Evolutionary conservation across 176 grass and related monocot species (phyloP), one percentile per base, ranked within the genome.

Genomic region (Olyra latifolia): DNA sequence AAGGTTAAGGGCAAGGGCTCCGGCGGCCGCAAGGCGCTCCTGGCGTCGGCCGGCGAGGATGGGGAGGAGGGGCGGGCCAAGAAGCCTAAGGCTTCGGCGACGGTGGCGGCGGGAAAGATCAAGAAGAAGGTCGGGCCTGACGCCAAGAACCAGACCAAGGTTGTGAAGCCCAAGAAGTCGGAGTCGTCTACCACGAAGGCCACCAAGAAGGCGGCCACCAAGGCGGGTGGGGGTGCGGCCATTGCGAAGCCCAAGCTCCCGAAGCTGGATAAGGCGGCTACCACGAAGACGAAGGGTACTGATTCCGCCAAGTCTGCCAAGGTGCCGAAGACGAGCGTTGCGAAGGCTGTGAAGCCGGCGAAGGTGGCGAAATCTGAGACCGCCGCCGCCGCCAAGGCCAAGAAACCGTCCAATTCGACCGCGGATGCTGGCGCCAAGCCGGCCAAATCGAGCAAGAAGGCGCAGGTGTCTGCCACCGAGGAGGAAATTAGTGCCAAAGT

Each of bases 91-190:
- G 13, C 59, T n/a, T 7, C 63, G 0, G 56, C 66, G 2, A 46
- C 84, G 0, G 28, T n/a, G n/a, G n/a, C 78, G 5, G 22, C 66
- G 1, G 86, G 83, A 2, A 80, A 78, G 54, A 41, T 58, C 55
- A 91, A 94, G 70, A 83, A 88, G 82, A 88, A 91, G 84, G 41
- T 84, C 40, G 43, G 56, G 54, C 16, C 49, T 0, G 89, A 92
- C 16, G 87, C 24, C 61, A 99, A 93, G 84, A 90, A 93, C 74
- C 83, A 95, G 72, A 89, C 84, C 78, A 91, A 93, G 85, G 84
- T 77, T 10, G 42, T 77, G 25, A 98, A 93, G 63, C 48, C 84
- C 27, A 99, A 91, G 88, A 98, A 98, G 43, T 20, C 78, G 16
- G 86, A 89, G 53, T 83, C 90, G 2, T 29, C 88, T 0, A 10